Conservation (phyloP, 228 moss, liverwort and hornwort genomes). For the Sphagnum fallax region DNA sequence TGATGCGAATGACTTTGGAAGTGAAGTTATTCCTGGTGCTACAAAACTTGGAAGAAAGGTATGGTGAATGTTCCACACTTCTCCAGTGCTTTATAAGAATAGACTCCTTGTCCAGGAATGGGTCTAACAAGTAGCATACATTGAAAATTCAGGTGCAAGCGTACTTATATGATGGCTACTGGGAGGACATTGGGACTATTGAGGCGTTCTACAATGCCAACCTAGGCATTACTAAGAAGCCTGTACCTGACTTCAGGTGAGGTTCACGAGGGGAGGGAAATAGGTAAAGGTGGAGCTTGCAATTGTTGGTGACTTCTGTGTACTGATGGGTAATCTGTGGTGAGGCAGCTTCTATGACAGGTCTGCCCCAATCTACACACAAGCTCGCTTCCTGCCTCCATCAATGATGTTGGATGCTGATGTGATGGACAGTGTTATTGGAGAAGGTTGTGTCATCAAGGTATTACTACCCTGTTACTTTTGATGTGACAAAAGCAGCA, state of each 20-base stretch:
- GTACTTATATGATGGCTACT: constrained; percentile 95
- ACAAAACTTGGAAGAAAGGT: constrained; percentile 67
- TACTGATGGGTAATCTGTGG: background rate
- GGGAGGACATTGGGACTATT: constrained; percentile 99
- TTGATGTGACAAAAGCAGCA: no score
- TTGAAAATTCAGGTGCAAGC: constrained; percentile 69
- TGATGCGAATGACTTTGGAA: constrained; percentile 70
- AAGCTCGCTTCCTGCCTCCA: constrained; percentile 90
- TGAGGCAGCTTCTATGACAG: constrained; percentile 82
- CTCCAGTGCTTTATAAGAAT: background rate
- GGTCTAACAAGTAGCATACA: background rate
- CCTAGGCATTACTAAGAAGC: constrained; percentile 94
- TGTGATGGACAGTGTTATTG: constrained; percentile 93
- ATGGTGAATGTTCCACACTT: background rate
- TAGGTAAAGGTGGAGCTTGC: background rate
- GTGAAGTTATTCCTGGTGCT: constrained; percentile 73
- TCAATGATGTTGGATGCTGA: constrained; percentile 96
- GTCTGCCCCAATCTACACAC: constrained; percentile 92
- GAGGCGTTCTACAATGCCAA: constrained; percentile 99
- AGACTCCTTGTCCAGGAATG: background rate
- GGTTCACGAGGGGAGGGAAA: background rate
- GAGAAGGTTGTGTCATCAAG: constrained; percentile 95
- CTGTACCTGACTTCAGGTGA: constrained; percentile 85
- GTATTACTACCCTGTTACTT: constrained; percentile 6
- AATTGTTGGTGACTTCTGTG: background rate